phyloP scores from a whole-genome alignment of 495 filamentous ascomycete genomes.

The Hypoxylon cercidicola region DNA sequence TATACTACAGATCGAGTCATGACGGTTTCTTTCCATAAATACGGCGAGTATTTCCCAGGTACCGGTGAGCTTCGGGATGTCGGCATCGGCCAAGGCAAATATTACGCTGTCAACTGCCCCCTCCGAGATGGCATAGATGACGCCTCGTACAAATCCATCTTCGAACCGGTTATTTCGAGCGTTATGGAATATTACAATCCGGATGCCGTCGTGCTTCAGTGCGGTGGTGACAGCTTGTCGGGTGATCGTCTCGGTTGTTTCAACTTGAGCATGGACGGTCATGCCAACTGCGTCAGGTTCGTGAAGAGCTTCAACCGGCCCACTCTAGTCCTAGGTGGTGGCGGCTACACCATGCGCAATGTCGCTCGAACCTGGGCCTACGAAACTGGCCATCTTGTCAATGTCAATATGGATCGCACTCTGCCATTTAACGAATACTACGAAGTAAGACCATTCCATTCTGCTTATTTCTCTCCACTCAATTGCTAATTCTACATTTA shows the following conservation, averaged over 20 bases:
- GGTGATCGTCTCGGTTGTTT: constrained; percentile 97
- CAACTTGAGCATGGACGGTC: constrained; percentile 96
- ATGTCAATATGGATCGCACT: constrained; percentile 77
- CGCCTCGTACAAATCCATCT: constrained; percentile 88
- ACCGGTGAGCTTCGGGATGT: constrained; percentile 96
- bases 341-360: constrained; percentile 99
- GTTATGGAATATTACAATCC: constrained; percentile 98
- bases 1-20: constrained; percentile 98
- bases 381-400: constrained; percentile 91
- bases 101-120: constrained; percentile 97
- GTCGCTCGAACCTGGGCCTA: constrained; percentile 97
- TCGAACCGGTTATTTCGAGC: constrained; percentile 90
- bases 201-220: constrained; percentile 95
- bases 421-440: constrained; percentile 99
- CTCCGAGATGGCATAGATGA: constrained; percentile 97
- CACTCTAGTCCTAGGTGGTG: constrained; percentile 90
- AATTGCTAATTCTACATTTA: constrained; percentile 53
- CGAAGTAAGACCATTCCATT: constrained; percentile 68
- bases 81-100: constrained; percentile 89
- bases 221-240: constrained; percentile 93
- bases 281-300: constrained; percentile 96
- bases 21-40: constrained; percentile 98
- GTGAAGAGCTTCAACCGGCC: constrained; percentile 93
- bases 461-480: neutral
- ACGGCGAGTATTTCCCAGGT: constrained; percentile 98